Conservation (phyloP, 2,329 filamentous ascomycete species). For the Thielaviopsis ethacetica region DNA sequence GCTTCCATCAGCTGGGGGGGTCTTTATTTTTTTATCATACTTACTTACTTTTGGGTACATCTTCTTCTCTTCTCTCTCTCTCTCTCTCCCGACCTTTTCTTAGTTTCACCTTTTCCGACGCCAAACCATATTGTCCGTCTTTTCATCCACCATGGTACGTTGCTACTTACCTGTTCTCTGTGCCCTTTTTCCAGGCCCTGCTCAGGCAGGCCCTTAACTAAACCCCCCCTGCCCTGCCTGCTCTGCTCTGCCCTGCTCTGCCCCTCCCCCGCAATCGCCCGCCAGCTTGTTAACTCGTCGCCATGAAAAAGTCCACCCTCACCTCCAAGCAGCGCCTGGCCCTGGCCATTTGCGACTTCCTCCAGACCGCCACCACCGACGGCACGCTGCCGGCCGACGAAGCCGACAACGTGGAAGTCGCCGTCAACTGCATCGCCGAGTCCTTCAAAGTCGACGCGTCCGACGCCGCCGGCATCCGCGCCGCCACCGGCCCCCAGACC, state of each 20-base stretch:
- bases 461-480: slow-evolving; percentile 53
- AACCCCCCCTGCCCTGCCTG: too few relatives aligned
- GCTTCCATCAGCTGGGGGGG: neutral
- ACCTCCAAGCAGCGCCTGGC: slow-evolving; percentile 69
- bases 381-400: slow-evolving; percentile 81
- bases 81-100: neutral
- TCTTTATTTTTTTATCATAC: neutral
- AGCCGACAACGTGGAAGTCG: slow-evolving; percentile 84
- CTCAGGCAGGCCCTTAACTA: too few relatives aligned
- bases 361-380: slow-evolving; percentile 67
- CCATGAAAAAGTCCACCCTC: slow-evolving; percentile 24
- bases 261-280: neutral
- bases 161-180: neutral
- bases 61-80: neutral
- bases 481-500: slow-evolving; percentile 72
- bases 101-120: neutral
- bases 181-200: neutral
- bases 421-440: slow-evolving; percentile 84
- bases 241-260: too few relatives aligned
- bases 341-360: slow-evolving; percentile 93
- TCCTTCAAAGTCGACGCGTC: slow-evolving; percentile 87
- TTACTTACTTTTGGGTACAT: neutral
- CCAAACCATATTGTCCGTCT: too few relatives aligned
- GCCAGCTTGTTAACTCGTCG: too few relatives aligned
- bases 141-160: slow-evolving; percentile 1